These are phyloP conservation scores for Apiospora phragmitis DNA, from an alignment of 2,329 filamentous ascomycete species.

Conservation along the genomic window DNA sequence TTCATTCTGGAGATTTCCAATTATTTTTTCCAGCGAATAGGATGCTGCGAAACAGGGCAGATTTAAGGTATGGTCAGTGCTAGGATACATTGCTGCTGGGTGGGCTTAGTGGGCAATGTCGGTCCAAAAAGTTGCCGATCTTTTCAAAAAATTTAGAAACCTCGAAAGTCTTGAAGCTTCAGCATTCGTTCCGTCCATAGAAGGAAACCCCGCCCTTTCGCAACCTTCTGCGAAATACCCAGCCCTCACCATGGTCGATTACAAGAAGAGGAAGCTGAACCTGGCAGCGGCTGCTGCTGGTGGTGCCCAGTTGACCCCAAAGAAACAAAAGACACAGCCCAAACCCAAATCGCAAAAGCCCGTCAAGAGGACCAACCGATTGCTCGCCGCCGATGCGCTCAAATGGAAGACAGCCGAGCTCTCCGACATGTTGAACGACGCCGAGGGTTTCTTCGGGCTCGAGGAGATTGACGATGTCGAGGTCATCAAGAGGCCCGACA, in stretches of 20 bases:
- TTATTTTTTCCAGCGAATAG: slow-evolving; percentile 16
- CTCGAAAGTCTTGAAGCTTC: background rate
- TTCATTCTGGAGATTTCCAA: slow-evolving; percentile 6
- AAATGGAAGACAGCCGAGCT: slow-evolving; percentile 62
- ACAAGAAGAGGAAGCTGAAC: slow-evolving; percentile 16
- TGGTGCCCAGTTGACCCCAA: background rate
- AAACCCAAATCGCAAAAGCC: slow-evolving; percentile 19
- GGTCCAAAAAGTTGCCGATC: slow-evolving; percentile 2
- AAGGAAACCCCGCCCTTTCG: background rate
- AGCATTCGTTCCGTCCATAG: background rate
- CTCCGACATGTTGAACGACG: slow-evolving; percentile 79
- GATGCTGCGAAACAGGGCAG: slow-evolving; percentile 22
- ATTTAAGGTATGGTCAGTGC: slow-evolving; percentile 29
- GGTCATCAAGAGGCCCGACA: slow-evolving; percentile 66
- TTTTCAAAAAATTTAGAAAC: slow-evolving; percentile 7
- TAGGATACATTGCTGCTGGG: background rate
- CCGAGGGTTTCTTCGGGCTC: slow-evolving; percentile 89
- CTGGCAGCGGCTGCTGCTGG: background rate
- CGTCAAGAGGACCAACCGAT: slow-evolving; percentile 32
- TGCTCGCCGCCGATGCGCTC: slow-evolving; percentile 33
- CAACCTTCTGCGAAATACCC: background rate
- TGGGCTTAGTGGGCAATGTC: background rate
- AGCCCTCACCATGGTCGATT: slow-evolving; percentile 6
- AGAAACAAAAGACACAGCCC: slow-evolving; percentile 24
- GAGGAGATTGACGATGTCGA: slow-evolving; percentile 93